Percentiles rank a stretch among this genome's conserved stretches.
These are phyloP conservation scores for Mayamaea pseudoterrestris DNA, from an alignment of 108 stramenopile species.

Conservation along the genomic window DNA sequence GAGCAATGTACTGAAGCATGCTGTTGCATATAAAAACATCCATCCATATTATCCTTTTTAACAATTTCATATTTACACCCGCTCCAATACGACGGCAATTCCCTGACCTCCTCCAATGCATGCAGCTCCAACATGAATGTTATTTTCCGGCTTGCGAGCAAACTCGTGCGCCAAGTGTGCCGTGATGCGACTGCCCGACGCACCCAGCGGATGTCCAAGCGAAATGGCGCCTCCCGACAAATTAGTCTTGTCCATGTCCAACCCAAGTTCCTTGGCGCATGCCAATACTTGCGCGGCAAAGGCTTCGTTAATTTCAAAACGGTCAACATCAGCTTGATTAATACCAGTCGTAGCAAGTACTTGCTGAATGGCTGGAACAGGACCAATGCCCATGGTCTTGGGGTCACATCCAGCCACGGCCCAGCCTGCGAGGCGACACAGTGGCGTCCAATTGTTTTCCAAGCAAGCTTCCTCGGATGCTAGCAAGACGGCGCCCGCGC, in stretches of 20 bases:
- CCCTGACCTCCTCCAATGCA: conserved; percentile 99
- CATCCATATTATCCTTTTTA: neutral
- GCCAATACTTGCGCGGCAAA: conserved; percentile 95
- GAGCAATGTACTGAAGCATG: no score
- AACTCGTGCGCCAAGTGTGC: conserved; percentile 93
- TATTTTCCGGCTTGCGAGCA: conserved; percentile 14
- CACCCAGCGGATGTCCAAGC: conserved; percentile 93
- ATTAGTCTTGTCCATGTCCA: conserved; percentile 87
- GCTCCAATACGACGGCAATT: conserved; percentile 93
- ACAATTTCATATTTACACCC: conserved; percentile 33
- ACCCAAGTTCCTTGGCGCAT: conserved; percentile 89
- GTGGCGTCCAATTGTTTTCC: conserved; percentile 74
- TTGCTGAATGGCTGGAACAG: conserved; percentile 84
- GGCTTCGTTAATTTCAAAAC: conserved; percentile 98
- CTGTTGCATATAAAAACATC: no score
- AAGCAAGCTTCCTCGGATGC: conserved; percentile 82
- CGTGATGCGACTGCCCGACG: conserved; percentile 86
- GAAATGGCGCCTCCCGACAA: conserved; percentile 91
- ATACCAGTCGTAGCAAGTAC: conserved; percentile 73
- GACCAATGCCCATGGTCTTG: conserved; percentile 93
- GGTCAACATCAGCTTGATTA: conserved; percentile 84
- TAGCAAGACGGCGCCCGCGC: conserved; percentile 87
- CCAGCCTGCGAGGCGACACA: conserved; percentile 68
- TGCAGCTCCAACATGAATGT: conserved; percentile 86
- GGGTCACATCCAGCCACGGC: conserved; percentile 85